Base-by-base conservation (phyloP, 2,329 filamentous ascomycete genomes). In the Neodidymelliopsis sp. region DNA sequence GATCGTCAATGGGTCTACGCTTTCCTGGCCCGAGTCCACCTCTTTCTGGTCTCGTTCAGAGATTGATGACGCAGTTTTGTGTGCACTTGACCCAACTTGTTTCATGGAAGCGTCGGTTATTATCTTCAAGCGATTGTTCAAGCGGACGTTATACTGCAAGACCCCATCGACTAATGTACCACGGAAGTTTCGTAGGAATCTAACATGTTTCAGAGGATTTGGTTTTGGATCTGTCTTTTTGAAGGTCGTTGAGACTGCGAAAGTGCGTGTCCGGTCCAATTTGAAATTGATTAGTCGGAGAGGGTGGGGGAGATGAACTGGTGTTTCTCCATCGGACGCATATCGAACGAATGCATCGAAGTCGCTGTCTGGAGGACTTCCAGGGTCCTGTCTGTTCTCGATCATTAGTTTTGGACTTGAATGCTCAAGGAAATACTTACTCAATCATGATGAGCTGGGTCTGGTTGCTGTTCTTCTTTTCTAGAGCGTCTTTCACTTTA, bases 121-220 rank as follows among this genome's bases (percentile, higher is more conserved):
- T 6, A 47, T 15, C 13, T 12, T 4, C 4, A 47, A 15, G 15
- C 29, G 13, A 19, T 35, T 40, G 16, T 8, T 15, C 11, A 20
- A 25, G 18, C 55, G 54, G 8, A 60, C 55, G n/a, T 63, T 63
- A 5, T 57, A 57, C 23, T 64, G 60, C 27, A 66, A 34, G 10
- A 49, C 23, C 12, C 57, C 55, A 40, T 58, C 53, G 7, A 61
- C 20, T 15, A 64, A 28, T n/a, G 56, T 59, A 7, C 63, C 60
- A 8, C 60, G 56, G 24, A 63, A 64, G 2, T 43, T 54, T 10
- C 28, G 10, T 27, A 59, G 36, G 35, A n/a, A n/a, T n/a, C 60
- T 40, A n/a, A 35, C 47, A 3, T 46, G 48, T 10, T 18, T 8
- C 10, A 10, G 29, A 11, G 29, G 29, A 10, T 33, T 33, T 10